phyloP scores from a whole-genome alignment of 2,329 filamentous ascomycete genomes.

The Fusarium cicatricum region DNA sequence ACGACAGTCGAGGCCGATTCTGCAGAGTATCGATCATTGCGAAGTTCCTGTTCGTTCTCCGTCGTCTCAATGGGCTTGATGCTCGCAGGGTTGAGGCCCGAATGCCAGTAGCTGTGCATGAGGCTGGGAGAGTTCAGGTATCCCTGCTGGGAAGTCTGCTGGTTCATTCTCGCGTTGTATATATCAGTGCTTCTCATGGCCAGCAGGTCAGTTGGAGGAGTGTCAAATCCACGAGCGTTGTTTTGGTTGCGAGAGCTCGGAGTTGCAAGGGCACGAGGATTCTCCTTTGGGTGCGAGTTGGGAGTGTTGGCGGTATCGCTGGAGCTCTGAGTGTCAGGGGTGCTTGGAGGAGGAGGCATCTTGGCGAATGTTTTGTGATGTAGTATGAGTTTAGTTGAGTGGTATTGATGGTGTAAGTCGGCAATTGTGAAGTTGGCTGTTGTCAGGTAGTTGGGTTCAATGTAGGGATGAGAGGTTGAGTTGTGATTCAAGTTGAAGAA shows the following conservation, averaged over 20 bases:
- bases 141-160: too few relatives aligned
- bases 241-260: too few relatives aligned
- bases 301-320: conserved; percentile 11
- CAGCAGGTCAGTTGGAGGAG: conserved; percentile 22
- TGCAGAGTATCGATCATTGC: neutral
- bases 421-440: too few relatives aligned
- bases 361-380: neutral
- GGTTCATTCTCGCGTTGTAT: too few relatives aligned
- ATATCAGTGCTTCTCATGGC: too few relatives aligned
- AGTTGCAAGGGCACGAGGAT: too few relatives aligned
- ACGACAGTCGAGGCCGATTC: neutral
- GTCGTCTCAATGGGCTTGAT: neutral
- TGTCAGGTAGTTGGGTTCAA: too few relatives aligned
- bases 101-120: too few relatives aligned
- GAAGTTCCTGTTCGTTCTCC: neutral
- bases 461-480: too few relatives aligned
- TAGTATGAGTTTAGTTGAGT: neutral
- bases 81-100: too few relatives aligned
- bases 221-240: neutral
- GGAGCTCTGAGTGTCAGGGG: conserved; percentile 6
- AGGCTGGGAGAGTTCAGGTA: conserved; percentile 2
- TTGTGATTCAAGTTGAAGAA: neutral
- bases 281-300: neutral
- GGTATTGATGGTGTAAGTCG: neutral
- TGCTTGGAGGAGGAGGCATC: neutral